Evolutionary conservation across 2,329 filamentous ascomycete species (phyloP), one percentile per base, ranked within the genome.

Genomic region (Trichoderma polysporum): DNA sequence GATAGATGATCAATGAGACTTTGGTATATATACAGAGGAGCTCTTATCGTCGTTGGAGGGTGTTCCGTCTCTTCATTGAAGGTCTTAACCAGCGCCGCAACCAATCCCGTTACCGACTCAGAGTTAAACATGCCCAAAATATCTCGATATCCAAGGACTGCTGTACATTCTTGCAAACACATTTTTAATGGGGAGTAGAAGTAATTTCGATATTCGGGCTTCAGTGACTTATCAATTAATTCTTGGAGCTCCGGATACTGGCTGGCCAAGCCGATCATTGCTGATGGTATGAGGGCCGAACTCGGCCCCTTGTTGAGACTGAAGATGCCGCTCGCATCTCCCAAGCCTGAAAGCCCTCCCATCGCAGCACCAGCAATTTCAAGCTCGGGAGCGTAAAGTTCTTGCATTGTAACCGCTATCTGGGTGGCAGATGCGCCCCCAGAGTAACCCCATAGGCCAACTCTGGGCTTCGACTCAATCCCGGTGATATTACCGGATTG

Each of bases 11-110:
- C 84, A 2, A 71, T 67, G 27, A 80, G 76, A 0, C 82, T 79
- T 70, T 86, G 85, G 72, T 86, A 85, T 1, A 83, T 73, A 68
- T 82, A 83, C 2, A 86, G 56, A 0, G 84, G 84, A 68, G 84
- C 82, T 33, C 76, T 70, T 0, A 84, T 83, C 0, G 78, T 73
- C 1, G 80, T 77, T 47, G 81, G 77, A 12, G 72, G 71, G 1
- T 73, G 71, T 25, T 71, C 69, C 17, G 75, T 69, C 52, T 74
- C 76, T 8, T 75, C 71, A 1, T 45, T 17, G 0, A 71, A 61
- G 15, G 75, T 70, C 19, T 76, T 72, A 3, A 73, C 69, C 0
- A 70, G 66, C 25, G 69, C 64, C 0, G 64, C 69, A 10, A 63
- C 74, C n/a, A 62, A 69, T 52, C 37, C 69, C 29, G 74, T 66